Percentiles rank a stretch among this genome's conserved stretches.
phyloP scores from a whole-genome alignment of 1,284 basidiomycete genomes.

The Filobasidium uniguttulatum region DNA sequence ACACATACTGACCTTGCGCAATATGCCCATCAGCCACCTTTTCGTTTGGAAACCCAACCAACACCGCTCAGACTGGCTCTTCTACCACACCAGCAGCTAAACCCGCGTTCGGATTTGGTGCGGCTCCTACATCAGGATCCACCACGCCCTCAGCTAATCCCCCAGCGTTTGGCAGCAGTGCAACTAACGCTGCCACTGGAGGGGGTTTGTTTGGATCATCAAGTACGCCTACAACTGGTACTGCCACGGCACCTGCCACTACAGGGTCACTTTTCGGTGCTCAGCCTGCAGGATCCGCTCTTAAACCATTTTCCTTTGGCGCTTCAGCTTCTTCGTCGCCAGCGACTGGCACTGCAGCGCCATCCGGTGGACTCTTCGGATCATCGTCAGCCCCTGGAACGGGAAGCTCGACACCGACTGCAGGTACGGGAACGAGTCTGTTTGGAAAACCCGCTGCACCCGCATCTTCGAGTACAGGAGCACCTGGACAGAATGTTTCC shows the following conservation, averaged over 20 bases:
- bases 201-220: background rate
- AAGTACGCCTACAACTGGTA: background rate
- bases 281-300: background rate
- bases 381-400: background rate
- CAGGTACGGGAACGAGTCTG: background rate
- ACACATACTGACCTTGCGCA: too few relatives aligned
- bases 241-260: background rate
- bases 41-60: slow-evolving; percentile 9
- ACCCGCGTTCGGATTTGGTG: slow-evolving; percentile 9
- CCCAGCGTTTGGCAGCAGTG: background rate
- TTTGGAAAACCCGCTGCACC: background rate
- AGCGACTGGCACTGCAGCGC: background rate
- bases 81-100: slow-evolving; percentile 5
- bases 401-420: background rate
- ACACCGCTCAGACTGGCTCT: background rate
- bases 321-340: background rate
- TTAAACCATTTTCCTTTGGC: background rate
- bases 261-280: background rate
- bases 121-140: slow-evolving; percentile 1
- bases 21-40: background rate
- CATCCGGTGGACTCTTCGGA: background rate
- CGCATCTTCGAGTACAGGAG: background rate
- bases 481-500: background rate
- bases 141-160: slow-evolving; percentile 3
- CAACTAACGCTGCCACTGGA: background rate